Evolutionary conservation across 768 basidiomycete species (phyloP), one percentile per base, ranked within the genome.

Genomic region (Phylloporus sp.): DNA sequence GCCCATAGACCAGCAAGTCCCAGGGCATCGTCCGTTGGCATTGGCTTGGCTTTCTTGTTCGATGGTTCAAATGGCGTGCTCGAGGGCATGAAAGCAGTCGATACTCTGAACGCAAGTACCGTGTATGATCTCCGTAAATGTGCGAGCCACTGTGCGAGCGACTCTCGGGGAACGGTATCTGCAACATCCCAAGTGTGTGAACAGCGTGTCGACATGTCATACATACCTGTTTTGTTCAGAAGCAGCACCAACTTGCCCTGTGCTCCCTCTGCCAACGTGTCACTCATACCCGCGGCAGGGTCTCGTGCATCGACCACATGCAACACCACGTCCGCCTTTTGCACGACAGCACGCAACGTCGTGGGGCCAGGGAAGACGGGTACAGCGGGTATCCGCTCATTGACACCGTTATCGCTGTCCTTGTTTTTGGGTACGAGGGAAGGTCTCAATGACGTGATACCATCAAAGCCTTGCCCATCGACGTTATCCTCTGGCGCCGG

Each of bases 281-380:
- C 89, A 57, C 84, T 88, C 41, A 90, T 74, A 60, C 77, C 82
- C 17, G 86, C 72, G 10, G 78, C 62, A 10, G 93, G 91, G 62
- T 95, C 93, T 38, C 90, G 75, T 2, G 84, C 86, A 61, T 95
- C 93, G 35, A 95, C 73, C 13, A 95, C 79, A 63, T 92, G 74
- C 20, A 94, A 49, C 3, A 93, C 65, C 6, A 90, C 84, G 63
- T 96, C 88, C 27, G 90, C 83, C 45, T 75, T 74, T 53, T 89
- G 80, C 48, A 95, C 60, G 6, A 86, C 90, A 15, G 54, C 42
- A 13, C 59, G 64, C 3, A 68, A 40, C 39, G 61, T 62, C 5
- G 42, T 42, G 38, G 64, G 64, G 35, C 64, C 66, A 11, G 61
- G 56, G 9, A 40, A 54, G 9, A 66, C 48, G 22, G 64, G 55